phyloP scores from a whole-genome alignment of 2,329 filamentous ascomycete species.

The Coleophoma cylindrospora region DNA sequence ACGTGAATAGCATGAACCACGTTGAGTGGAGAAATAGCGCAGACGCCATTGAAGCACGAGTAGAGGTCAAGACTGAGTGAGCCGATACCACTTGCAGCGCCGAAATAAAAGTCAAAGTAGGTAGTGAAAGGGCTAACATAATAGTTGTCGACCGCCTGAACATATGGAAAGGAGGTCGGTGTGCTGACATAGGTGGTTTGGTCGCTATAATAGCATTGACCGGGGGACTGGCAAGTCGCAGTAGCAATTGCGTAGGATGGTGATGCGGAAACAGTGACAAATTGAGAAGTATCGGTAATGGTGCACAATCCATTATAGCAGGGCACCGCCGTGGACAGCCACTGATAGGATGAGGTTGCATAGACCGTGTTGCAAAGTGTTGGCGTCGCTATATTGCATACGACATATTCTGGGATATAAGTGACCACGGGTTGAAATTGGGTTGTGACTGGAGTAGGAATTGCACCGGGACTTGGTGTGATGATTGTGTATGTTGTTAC shows the following conservation, averaged over 20 bases:
- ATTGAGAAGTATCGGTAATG: not conserved
- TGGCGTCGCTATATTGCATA: not conserved
- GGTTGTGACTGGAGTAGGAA: not conserved
- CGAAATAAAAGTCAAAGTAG: not conserved
- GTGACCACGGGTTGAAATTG: not conserved
- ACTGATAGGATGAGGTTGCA: not conserved
- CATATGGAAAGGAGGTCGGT: not conserved
- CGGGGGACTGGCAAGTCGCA: not conserved
- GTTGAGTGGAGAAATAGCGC: not conserved
- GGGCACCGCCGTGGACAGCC: not conserved
- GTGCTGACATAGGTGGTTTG: not conserved
- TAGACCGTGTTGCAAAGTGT: not conserved
- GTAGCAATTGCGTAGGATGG: not conserved
- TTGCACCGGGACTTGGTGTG: not conserved
- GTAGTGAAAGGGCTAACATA: not conserved
- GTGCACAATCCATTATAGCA: not conserved
- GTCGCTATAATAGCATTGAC: not conserved
- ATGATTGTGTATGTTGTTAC: not conserved
- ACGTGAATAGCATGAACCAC: not conserved
- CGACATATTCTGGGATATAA: not conserved
- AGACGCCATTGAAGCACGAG: not conserved
- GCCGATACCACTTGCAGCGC: not conserved
- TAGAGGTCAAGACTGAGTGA: not conserved
- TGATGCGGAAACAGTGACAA: not conserved
- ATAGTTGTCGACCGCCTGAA: not conserved